A percentile compares a stretch with the other conserved stretches of the same genome.
These are phyloP conservation scores for Graphiopsis chlorocephala DNA, from an alignment of 2,329 filamentous ascomycete species.

Conservation along the genomic window DNA sequence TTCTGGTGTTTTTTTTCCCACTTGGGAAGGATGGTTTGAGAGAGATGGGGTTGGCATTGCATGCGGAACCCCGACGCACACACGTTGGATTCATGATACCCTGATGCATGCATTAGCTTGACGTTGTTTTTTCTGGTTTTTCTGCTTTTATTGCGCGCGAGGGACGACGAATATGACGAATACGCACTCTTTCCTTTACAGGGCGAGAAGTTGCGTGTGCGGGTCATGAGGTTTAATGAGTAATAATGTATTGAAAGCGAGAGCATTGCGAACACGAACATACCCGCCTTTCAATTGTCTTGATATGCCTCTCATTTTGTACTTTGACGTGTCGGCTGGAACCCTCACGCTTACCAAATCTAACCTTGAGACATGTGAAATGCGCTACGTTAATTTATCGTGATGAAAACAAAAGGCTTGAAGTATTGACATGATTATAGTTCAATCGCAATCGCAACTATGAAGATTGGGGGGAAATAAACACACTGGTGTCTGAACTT, in stretches of 20 bases:
- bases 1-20: neutral
- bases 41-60: neutral
- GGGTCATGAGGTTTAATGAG: neutral
- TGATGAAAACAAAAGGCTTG: neutral
- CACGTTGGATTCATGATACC: conserved; percentile 17
- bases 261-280: neutral
- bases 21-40: neutral
- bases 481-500: conserved; percentile 11
- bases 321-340: neutral
- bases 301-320: neutral
- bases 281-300: neutral
- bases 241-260: conserved; percentile 9
- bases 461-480: conserved; percentile 10
- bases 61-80: neutral
- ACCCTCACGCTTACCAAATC: neutral
- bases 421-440: conserved; percentile 8
- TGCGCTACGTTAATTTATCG: neutral
- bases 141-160: neutral
- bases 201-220: neutral
- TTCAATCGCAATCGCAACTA: conserved; percentile 9
- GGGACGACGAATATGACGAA: neutral
- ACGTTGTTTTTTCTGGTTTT: neutral
- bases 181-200: conserved; percentile 2
- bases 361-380: neutral
- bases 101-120: conserved; percentile 16